These are phyloP conservation scores for Ophiosphaerella korrae DNA, from an alignment of 2,329 filamentous ascomycete genomes.

Conservation along the genomic window DNA sequence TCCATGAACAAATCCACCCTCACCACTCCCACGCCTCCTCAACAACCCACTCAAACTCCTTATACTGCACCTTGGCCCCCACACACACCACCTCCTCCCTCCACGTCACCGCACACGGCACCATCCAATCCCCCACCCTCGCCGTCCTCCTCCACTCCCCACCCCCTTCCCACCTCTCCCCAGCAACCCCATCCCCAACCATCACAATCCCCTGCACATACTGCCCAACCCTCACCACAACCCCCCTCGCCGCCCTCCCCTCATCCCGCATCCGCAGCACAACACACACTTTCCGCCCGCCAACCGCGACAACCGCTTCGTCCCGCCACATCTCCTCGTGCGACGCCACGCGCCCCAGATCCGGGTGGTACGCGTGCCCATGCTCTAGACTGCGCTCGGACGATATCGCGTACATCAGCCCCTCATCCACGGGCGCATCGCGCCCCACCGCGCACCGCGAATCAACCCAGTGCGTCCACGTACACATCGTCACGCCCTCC, in stretches of 20 bases:
- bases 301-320: conserved; percentile 36
- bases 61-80: conserved; percentile 39
- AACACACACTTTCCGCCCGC: conserved; percentile 26
- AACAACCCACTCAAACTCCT: conserved; percentile 46
- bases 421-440: conserved; percentile 56
- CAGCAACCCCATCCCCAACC: conserved; percentile 49
- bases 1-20: not conserved
- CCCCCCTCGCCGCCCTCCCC: conserved; percentile 51
- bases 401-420: conserved; percentile 57
- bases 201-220: conserved; percentile 63
- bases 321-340: conserved; percentile 74
- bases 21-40: conserved; percentile 43
- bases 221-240: conserved; percentile 60
- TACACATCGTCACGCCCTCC: conserved; percentile 35
- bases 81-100: conserved; percentile 32
- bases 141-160: conserved; percentile 44
- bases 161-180: conserved; percentile 62
- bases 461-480: conserved; percentile 67
- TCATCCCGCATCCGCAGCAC: conserved; percentile 51
- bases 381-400: conserved; percentile 52
- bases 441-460: conserved; percentile 51
- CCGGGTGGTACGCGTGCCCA: conserved; percentile 65
- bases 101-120: conserved; percentile 49
- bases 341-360: conserved; percentile 53
- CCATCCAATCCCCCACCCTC: conserved; percentile 46